These are phyloP conservation scores for Omphalotus olearius DNA, from an alignment of 1,284 basidiomycete species.

Conservation along the genomic window DNA sequence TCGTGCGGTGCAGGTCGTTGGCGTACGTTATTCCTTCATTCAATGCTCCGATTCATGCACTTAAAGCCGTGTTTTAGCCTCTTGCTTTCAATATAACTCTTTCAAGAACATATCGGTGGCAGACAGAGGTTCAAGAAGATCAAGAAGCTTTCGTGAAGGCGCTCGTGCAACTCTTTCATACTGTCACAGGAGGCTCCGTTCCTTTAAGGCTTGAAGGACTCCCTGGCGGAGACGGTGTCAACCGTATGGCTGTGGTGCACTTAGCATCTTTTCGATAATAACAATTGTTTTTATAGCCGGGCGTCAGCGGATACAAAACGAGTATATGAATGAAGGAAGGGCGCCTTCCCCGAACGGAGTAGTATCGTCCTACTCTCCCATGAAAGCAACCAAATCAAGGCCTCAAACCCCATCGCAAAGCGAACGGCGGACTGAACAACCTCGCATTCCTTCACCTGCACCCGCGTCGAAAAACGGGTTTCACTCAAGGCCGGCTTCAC, in stretches of 20 bases:
- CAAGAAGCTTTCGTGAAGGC: constrained; percentile 71
- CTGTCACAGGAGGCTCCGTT: constrained; percentile 46
- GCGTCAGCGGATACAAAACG: constrained; percentile 22
- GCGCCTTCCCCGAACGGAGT: constrained; percentile 22
- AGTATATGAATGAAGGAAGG: constrained; percentile 16
- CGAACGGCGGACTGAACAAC: constrained; percentile 16
- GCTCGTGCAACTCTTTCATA: constrained; percentile 66
- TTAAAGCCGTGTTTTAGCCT: constrained; percentile 37
- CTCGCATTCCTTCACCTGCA: constrained; percentile 18
- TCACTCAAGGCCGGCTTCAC: constrained; percentile 34
- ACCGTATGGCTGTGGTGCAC: constrained; percentile 28
- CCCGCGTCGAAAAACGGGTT: constrained; percentile 19
- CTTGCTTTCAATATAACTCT: constrained; percentile 76
- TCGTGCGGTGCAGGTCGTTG: constrained; percentile 70
- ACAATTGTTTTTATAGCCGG: constrained; percentile 22
- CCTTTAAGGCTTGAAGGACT: constrained; percentile 55
- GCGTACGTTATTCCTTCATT: constrained; percentile 44
- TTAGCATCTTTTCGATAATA: neutral
- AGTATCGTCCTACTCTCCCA: constrained; percentile 12
- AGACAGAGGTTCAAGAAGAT: constrained; percentile 71
- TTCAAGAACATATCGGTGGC: constrained; percentile 84
- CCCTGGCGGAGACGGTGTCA: constrained; percentile 32
- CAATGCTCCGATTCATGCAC: neutral
- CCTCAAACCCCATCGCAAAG: constrained; percentile 14
- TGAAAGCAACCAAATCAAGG: constrained; percentile 15